Percentiles rank a stretch among this genome's conserved stretches.
Conservation (phyloP, 1,284 basidiomycete genomes). For the Pseudozyma tsukubaensis region DNA sequence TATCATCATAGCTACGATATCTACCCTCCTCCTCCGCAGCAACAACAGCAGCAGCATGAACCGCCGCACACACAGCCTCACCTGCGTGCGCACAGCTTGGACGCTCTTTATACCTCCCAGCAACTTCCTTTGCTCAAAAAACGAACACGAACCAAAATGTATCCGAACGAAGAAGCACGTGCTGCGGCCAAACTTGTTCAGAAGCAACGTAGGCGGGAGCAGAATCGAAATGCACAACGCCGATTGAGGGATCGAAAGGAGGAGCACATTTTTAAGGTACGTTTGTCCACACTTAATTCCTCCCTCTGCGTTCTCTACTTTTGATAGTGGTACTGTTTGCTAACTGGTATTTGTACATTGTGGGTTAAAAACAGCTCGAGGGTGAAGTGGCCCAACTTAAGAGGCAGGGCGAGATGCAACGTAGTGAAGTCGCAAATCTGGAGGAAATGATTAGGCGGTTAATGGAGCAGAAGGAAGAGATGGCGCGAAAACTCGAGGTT, state of each 20-base stretch:
- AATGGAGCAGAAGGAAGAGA: constrained; percentile 16
- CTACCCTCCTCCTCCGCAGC: constrained; percentile 2
- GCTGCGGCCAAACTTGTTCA: constrained; percentile 35
- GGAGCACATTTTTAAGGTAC: constrained; percentile 41
- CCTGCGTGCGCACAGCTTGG: constrained; percentile 2
- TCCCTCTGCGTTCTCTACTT: not conserved
- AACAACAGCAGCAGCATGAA: no score
- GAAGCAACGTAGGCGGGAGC: constrained; percentile 32
- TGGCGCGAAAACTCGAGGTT: constrained; percentile 9
- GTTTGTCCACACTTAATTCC: not conserved
- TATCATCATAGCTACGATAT: constrained; percentile 5
- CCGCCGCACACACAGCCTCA: not conserved
- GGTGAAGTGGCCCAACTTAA: constrained; percentile 21
- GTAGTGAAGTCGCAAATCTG: constrained; percentile 6
- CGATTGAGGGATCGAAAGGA: constrained; percentile 37
- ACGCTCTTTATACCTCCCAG: constrained; percentile 8
- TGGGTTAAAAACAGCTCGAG: constrained; percentile 14
- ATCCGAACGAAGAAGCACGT: constrained; percentile 26
- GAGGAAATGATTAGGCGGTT: constrained; percentile 35
- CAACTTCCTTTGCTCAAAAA: constrained; percentile 17
- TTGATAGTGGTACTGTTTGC: no score
- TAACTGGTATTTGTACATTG: not conserved
- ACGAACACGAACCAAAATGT: constrained; percentile 13
- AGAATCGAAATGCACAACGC: constrained; percentile 41
- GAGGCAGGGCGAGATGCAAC: constrained; percentile 10